phyloP scores from a whole-genome alignment of 225 moss, liverwort and hornwort species.

The Ulota crispa region DNA sequence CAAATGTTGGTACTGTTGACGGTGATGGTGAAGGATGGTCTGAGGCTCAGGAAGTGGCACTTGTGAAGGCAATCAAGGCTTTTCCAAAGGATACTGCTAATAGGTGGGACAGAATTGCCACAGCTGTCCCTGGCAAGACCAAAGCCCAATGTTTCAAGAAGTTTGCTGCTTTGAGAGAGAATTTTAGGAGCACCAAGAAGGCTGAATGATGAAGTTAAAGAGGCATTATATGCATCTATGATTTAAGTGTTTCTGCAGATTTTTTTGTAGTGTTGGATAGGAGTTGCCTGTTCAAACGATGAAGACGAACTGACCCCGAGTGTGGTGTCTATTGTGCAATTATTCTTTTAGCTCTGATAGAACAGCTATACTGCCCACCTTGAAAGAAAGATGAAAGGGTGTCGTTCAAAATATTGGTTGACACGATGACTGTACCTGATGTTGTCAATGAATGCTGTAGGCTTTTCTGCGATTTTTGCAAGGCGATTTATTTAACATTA shows the following conservation, averaged over 20 bases:
- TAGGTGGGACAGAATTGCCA: constrained; percentile 92
- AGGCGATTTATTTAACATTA: constrained; percentile 21
- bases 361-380: constrained; percentile 11
- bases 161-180: constrained; percentile 79
- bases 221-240: not conserved
- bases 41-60: constrained; percentile 76
- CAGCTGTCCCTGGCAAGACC: constrained; percentile 81
- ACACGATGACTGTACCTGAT: constrained; percentile 19
- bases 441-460: constrained; percentile 5
- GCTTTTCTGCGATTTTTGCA: constrained; percentile 27
- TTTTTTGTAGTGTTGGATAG: constrained; percentile 29
- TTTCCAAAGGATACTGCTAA: constrained; percentile 74
- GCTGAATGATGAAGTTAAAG: constrained; percentile 49
- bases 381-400: constrained; percentile 36
- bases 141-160: constrained; percentile 88
- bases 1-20: constrained; percentile 41
- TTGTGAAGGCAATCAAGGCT: constrained; percentile 87
- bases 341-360: constrained; percentile 32
- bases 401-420: constrained; percentile 8
- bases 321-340: constrained; percentile 11
- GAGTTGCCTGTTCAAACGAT: constrained; percentile 9
- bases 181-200: constrained; percentile 79
- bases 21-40: constrained; percentile 70
- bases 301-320: constrained; percentile 19
- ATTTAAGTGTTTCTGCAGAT: not conserved